Evolutionary conservation across 2,329 filamentous ascomycete genomes (phyloP).

Genomic region (Alternaria infectoria): DNA sequence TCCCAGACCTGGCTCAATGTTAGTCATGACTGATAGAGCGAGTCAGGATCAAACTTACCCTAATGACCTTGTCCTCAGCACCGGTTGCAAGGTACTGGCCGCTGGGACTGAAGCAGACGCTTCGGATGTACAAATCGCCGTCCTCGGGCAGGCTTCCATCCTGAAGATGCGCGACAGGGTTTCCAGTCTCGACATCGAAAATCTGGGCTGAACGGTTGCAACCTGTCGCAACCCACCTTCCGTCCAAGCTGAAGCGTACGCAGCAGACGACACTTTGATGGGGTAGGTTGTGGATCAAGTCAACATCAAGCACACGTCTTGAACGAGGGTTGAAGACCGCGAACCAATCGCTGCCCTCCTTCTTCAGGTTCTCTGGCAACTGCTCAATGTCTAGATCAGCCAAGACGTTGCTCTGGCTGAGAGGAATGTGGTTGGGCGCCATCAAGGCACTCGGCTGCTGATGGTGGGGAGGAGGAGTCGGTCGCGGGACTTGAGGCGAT

Average conservation of each 20-base stretch:
- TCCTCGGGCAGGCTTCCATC: conserved; percentile 86
- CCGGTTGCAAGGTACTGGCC: conserved; percentile 93
- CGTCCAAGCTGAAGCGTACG: conserved; percentile 94
- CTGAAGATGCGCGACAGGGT: conserved; percentile 87
- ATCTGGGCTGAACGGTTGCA: conserved; percentile 99
- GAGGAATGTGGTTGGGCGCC: conserved; percentile 50
- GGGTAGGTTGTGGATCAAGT: conserved; percentile 87
- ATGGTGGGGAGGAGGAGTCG: conserved; percentile 67
- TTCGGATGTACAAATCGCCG: conserved; percentile 94
- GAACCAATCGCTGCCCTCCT: conserved; percentile 90
- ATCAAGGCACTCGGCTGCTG: conserved; percentile 46
- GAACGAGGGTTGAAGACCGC: conserved; percentile 95
- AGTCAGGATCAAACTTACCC: conserved; percentile 64
- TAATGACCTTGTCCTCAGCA: conserved; percentile 95
- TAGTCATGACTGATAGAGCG: conserved; percentile 6
- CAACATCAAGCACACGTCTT: conserved; percentile 87
- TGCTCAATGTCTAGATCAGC: conserved; percentile 88
- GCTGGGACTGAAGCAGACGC: conserved; percentile 98
- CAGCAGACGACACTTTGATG: conserved; percentile 99
- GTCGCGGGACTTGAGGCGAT: conserved; percentile 82
- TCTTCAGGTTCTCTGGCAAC: conserved; percentile 85
- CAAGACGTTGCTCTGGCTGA: conserved; percentile 68
- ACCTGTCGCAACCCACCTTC: conserved; percentile 93
- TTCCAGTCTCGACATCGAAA: conserved; percentile 86
- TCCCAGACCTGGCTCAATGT: conserved; percentile 79